Conservation (phyloP, 164 flowering plant genomes). For the Stephania cephalantha region DNA sequence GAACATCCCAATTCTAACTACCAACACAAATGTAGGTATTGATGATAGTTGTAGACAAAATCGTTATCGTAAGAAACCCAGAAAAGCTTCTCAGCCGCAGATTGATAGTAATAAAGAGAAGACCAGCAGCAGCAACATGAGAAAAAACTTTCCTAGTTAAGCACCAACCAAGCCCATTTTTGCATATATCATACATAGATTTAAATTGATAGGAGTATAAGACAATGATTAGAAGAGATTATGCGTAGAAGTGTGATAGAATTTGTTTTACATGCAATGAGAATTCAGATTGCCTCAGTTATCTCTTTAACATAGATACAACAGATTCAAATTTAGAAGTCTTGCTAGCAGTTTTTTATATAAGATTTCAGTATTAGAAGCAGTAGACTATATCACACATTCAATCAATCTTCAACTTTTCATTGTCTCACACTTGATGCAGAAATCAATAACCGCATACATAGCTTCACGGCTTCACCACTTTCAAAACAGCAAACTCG, state of each 20-base stretch:
- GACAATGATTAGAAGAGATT: too few relatives aligned
- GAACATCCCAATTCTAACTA: not conserved
- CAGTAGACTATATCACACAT: not conserved
- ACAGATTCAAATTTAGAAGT: not conserved
- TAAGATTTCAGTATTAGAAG: not conserved
- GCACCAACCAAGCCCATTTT: too few relatives aligned
- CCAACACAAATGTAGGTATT: not conserved
- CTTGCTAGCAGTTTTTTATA: not conserved
- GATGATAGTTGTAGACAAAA: not conserved
- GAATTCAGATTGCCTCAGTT: not conserved
- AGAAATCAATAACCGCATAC: not conserved
- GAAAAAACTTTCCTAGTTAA: too few relatives aligned
- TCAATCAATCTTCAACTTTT: not conserved
- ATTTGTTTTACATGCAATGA: not conserved
- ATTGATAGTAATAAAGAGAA: too few relatives aligned
- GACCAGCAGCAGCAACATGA: too few relatives aligned
- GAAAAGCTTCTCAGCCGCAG: too few relatives aligned
- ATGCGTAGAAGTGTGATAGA: too few relatives aligned
- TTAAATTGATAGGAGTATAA: too few relatives aligned
- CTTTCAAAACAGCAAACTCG: not conserved
- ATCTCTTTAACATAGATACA: too few relatives aligned
- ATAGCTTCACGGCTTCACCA: too few relatives aligned
- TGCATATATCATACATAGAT: too few relatives aligned
- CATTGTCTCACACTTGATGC: not conserved
- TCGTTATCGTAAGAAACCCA: not conserved